Evolutionary conservation across 83 land plant genomes (phyloP).

Genomic region (Isoetes engelmannii): DNA sequence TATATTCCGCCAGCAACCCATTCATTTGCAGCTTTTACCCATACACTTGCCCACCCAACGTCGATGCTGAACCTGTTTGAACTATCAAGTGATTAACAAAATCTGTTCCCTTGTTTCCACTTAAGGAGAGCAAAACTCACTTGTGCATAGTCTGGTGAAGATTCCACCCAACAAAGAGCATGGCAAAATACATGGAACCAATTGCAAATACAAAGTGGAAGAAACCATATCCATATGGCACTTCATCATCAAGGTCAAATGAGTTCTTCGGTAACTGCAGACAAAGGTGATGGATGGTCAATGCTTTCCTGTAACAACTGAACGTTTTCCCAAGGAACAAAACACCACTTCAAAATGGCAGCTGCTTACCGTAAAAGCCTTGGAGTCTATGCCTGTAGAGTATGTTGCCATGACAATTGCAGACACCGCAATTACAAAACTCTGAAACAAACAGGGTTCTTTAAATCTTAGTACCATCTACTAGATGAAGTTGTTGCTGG

Average conservation of each 20-base stretch:
- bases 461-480: too few species aligned
- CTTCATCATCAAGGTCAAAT: slow-evolving; percentile 43
- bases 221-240: slow-evolving; percentile 92
- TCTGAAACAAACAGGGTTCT: not conserved
- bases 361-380: slow-evolving; percentile 9
- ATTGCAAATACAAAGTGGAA: slow-evolving; percentile 93
- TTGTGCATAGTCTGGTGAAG: slow-evolving; percentile 63
- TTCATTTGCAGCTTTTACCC: slow-evolving; percentile 81
- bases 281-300: not conserved
- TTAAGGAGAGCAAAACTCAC: slow-evolving; percentile 28
- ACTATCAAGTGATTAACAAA: slow-evolving; percentile 1
- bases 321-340: too few species aligned
- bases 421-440: slow-evolving; percentile 1
- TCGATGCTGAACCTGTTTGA: slow-evolving; percentile 76
- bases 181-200: slow-evolving; percentile 89
- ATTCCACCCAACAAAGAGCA: slow-evolving; percentile 89
- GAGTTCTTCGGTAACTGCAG: slow-evolving; percentile 29
- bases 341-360: not conserved
- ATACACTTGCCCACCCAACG: slow-evolving; percentile 88
- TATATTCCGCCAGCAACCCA: slow-evolving; percentile 77
- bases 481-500: too few species aligned
- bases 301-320: too few species aligned
- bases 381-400: slow-evolving; percentile 15
- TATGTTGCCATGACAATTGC: slow-evolving; percentile 20
- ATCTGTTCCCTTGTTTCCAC: not conserved